Conservation (phyloP, 2,329 filamentous ascomycete species). For the Colletotrichum agaves region DNA sequence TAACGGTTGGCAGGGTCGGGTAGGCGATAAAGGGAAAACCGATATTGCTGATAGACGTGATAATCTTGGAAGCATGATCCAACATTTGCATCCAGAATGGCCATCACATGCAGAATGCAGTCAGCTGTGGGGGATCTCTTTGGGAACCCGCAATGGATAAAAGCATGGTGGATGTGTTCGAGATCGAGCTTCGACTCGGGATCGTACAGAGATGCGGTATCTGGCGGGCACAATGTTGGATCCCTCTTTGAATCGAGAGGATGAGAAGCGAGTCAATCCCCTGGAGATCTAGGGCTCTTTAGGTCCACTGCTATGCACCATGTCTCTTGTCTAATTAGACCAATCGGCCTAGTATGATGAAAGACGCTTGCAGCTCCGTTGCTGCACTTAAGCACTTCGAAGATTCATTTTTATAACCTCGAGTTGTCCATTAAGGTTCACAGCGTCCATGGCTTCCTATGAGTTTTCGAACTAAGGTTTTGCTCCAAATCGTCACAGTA, state of each 20-base stretch:
- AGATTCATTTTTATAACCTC: too few relatives aligned
- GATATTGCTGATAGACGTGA: constrained; percentile 6
- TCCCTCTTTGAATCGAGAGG: constrained; percentile 2
- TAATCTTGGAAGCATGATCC: not conserved
- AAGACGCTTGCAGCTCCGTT: too few relatives aligned
- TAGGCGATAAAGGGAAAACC: constrained; percentile 12
- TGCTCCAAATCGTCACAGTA: too few relatives aligned
- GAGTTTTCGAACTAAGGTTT: too few relatives aligned
- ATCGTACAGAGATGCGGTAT: constrained; percentile 21
- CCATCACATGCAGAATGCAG: constrained; percentile 16
- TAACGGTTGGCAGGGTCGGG: constrained; percentile 12
- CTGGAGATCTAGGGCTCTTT: constrained; percentile 15
- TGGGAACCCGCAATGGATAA: not conserved
- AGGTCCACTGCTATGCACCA: constrained; percentile 23
- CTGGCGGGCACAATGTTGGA: constrained; percentile 10
- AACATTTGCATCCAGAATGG: constrained; percentile 15
- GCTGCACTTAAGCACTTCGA: too few relatives aligned
- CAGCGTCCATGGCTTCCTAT: too few relatives aligned
- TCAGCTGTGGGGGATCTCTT: not conserved
- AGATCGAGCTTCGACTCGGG: constrained; percentile 17
- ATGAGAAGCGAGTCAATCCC: constrained; percentile 19
- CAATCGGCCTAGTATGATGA: too few relatives aligned
- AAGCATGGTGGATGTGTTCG: constrained; percentile 2
- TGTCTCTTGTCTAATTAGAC: not conserved
- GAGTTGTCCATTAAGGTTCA: too few relatives aligned